Evolutionary conservation across 2,329 filamentous ascomycete genomes (phyloP).

Genomic region (Cryphonectria carpinicola): DNA sequence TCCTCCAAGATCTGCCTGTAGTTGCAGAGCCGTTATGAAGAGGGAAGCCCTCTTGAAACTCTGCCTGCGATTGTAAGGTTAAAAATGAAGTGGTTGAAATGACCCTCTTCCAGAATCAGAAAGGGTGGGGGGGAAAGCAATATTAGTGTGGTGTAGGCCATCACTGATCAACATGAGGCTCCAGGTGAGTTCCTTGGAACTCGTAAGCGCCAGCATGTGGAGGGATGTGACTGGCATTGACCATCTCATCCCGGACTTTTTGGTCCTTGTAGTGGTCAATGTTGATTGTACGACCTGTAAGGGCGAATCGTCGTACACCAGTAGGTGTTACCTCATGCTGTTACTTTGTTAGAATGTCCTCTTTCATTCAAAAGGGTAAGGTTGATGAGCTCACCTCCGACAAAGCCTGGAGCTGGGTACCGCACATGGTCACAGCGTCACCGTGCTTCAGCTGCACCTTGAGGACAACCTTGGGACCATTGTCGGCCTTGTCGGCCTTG

Average conservation of each 20-base stretch:
- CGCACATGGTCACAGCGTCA: constrained; percentile 64
- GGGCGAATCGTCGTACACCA: constrained; percentile 20
- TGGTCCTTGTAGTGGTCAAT: constrained; percentile 13
- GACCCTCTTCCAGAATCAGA: no score
- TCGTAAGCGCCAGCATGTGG: neutral
- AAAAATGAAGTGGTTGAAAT: no score
- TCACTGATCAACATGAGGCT: neutral
- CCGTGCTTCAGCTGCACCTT: constrained; percentile 59
- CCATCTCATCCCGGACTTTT: neutral
- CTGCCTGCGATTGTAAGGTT: no score
- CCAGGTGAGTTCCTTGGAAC: neutral
- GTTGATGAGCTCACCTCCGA: constrained; percentile 51
- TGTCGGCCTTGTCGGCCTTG: neutral
- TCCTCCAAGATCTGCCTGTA: neutral
- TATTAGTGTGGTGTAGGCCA: no score
- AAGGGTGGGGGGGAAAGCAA: no score
- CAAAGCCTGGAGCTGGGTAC: constrained; percentile 56
- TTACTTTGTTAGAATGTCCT: constrained; percentile 30
- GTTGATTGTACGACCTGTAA: constrained; percentile 24
- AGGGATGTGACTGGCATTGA: constrained; percentile 10
- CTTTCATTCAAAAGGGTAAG: neutral
- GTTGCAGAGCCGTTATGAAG: neutral
- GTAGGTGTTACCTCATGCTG: constrained; percentile 19
- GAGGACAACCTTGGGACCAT: constrained; percentile 37
- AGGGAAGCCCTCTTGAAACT: no score